Percentiles rank a stretch among this genome's conserved stretches.
Evolutionary conservation across 73 alveolate genomes (phyloP).

Genomic region (Paramecium primaurelia): DNA sequence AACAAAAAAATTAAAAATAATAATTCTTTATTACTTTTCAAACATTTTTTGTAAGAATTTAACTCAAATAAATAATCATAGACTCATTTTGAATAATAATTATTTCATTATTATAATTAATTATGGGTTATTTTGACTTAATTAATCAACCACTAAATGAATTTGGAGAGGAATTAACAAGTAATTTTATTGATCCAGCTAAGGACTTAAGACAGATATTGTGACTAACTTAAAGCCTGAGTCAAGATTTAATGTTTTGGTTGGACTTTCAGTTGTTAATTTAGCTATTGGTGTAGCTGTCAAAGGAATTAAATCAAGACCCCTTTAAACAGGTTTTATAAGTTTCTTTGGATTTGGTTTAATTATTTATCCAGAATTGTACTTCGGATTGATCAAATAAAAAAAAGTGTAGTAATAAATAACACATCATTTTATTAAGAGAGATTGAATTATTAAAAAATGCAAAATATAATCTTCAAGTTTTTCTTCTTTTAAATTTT

Average conservation of each 20-base stretch:
- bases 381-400: neutral
- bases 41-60: neutral
- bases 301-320: slow-evolving; percentile 33
- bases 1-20: too few relatives aligned
- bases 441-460: neutral
- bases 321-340: neutral
- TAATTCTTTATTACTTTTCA: neutral
- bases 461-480: neutral
- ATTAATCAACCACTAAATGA: slow-evolving; percentile 12
- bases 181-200: neutral
- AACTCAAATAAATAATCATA: neutral
- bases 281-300: slow-evolving; percentile 1
- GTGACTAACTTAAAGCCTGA: neutral
- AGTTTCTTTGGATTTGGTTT: neutral
- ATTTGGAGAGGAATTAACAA: slow-evolving; percentile 10
- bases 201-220: slow-evolving; percentile 16
- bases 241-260: neutral
- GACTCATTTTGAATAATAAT: neutral
- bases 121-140: neutral
- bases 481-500: neutral
- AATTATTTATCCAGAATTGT: neutral
- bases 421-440: neutral
- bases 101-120: neutral
- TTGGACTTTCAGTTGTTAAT: slow-evolving; percentile 1
- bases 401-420: neutral